phyloP scores from a whole-genome alignment of 148 eudicot genomes.

The Selenicereus undatus region DNA sequence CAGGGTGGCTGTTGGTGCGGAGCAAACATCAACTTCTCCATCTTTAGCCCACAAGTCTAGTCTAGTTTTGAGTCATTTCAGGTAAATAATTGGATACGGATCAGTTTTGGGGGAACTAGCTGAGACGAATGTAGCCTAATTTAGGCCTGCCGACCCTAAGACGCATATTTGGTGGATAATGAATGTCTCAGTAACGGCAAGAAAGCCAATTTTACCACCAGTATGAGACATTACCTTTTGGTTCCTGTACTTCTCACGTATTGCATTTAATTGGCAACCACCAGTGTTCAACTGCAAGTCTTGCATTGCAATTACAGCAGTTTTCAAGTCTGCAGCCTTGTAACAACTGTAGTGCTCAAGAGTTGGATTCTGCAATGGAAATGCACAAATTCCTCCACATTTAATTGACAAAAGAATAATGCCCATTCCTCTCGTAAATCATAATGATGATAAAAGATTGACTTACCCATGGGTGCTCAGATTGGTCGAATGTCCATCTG shows the following conservation, averaged over 20 bases:
- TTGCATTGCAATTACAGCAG: constrained; percentile 53
- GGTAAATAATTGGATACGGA: too few relatives aligned
- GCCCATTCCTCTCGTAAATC: neutral
- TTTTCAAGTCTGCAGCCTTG: constrained; percentile 48
- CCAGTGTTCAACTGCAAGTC: constrained; percentile 54
- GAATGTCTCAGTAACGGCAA: neutral
- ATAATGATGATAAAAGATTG: neutral
- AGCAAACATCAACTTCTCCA: too few relatives aligned
- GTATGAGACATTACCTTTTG: constrained; percentile 46
- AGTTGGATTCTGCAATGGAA: constrained; percentile 63
- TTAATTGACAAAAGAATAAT: neutral
- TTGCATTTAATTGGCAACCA: constrained; percentile 45
- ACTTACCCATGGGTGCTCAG: constrained; percentile 74
- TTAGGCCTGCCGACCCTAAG: too few relatives aligned
- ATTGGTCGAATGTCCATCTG: constrained; percentile 77
- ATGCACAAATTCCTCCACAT: constrained; percentile 1
- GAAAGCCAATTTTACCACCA: neutral
- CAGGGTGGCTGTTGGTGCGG: too few relatives aligned
- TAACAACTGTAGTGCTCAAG: constrained; percentile 75
- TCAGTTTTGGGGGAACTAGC: too few relatives aligned
- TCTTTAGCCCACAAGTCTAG: too few relatives aligned
- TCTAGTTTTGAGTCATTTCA: too few relatives aligned
- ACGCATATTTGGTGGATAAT: neutral
- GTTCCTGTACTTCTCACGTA: constrained; percentile 75
- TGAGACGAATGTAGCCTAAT: too few relatives aligned